Evolutionary conservation across 495 filamentous ascomycete species (phyloP), one percentile per base, ranked within the genome.

Genomic region (Daldinia bambusicola): DNA sequence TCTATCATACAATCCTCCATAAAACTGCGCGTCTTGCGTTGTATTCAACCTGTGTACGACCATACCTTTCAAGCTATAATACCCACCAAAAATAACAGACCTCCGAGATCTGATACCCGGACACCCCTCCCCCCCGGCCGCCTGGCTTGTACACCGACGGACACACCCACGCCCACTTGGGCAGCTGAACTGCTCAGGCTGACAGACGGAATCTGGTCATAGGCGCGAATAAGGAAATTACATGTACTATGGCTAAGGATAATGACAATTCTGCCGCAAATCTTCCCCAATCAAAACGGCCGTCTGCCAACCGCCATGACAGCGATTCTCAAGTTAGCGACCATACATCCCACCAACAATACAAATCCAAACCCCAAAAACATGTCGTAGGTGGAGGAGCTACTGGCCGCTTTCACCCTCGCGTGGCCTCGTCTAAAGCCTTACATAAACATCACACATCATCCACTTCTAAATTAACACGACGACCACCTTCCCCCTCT

Each of bases 281-380:
- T 72, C 71, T 75, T 67, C 71, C 74, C 83, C 83, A 85, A 85
- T 85, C 82, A 84, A 84, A 82, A 76, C 75, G 78, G 63, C 77
- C 83, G 55, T 31, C 79, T 14, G 66, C 76, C 59, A 72, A 70
- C 72, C 77, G 76, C 59, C 63, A 74, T 69, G 76, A 82, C 72
- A 78, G 78, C 76, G 77, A 77, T 66, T 76, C 74, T 37, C 76
- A 76, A 63, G 59, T 67, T 61, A 73, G 67, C 70, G 70, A 70
- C 55, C 75, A 80, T 66, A 66, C 76, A 70, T 66, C 76, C 62
- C 73, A 78, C 57, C 75, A 76, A 59, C 75, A 79, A 55, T 75
- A 78, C 36, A 80, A 79, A 52, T 50, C 76, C 36, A 81, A 82
- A 74, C 57, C 70, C 61, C 78, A 76, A 66, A 84, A 84, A 74